Evolutionary conservation across 1,139 yeast genomes (phyloP).

Genomic region (Hyphopichia buzzinii): DNA sequence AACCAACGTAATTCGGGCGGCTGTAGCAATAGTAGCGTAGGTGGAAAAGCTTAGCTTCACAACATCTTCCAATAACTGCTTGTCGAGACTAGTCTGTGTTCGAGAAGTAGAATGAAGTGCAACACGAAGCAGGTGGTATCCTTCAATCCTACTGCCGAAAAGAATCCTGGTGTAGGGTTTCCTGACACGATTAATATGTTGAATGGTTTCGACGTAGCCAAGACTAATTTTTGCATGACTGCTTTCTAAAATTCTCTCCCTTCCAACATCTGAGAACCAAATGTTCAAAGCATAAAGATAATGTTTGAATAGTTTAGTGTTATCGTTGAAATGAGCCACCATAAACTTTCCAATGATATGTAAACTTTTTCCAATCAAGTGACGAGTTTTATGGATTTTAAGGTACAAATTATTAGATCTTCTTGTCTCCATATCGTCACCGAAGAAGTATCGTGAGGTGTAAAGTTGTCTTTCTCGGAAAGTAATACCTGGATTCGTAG

Average conservation of each 20-base stretch:
- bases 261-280: constrained; percentile 85
- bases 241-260: constrained; percentile 62
- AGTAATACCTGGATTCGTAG: constrained; percentile 48
- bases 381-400: constrained; percentile 61
- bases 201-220: constrained; percentile 34
- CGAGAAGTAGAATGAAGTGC: constrained; percentile 75
- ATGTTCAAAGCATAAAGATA: constrained; percentile 66
- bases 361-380: constrained; percentile 62
- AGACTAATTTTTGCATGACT: constrained; percentile 44
- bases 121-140: constrained; percentile 75
- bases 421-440: constrained; percentile 47
- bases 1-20: constrained; percentile 69
- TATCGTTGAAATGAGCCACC: constrained; percentile 54
- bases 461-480: constrained; percentile 61
- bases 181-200: constrained; percentile 46
- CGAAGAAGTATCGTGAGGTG: constrained; percentile 57
- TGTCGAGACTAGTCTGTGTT: constrained; percentile 67
- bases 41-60: constrained; percentile 66
- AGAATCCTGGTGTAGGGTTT: constrained; percentile 81
- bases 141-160: constrained; percentile 71
- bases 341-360: constrained; percentile 59
- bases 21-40: constrained; percentile 65
- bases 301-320: constrained; percentile 66
- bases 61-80: constrained; percentile 63
- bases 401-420: constrained; percentile 52